A percentile compares a stretch with the other conserved stretches of the same genome.
Conservation (phyloP, 176 grass and related monocot genomes). For the Neostapfia colusana region DNA sequence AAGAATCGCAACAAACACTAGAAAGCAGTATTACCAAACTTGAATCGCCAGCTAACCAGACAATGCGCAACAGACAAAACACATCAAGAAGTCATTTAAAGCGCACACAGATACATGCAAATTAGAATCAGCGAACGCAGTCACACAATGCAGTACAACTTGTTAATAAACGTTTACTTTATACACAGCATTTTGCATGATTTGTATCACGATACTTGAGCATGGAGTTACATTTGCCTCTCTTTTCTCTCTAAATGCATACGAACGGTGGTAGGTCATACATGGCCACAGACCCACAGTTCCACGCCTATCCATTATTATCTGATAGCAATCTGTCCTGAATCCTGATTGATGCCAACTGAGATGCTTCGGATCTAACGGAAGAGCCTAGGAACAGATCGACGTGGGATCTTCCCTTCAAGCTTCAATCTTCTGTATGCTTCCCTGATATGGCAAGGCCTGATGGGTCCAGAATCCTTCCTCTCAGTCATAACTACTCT, state of each 20-base stretch:
- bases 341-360: not conserved
- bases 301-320: not conserved
- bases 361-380: slow-evolving; percentile 49
- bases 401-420: slow-evolving; percentile 69
- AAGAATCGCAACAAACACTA: not conserved
- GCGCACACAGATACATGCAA: not conserved
- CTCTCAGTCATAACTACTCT: slow-evolving; percentile 80
- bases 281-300: not conserved
- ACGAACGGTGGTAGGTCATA: not conserved
- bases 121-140: not conserved
- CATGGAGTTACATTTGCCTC: not conserved
- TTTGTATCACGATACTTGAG: not conserved
- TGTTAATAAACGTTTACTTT: not conserved
- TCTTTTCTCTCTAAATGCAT: not conserved
- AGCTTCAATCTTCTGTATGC: slow-evolving; percentile 85
- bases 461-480: slow-evolving; percentile 88
- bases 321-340: not conserved
- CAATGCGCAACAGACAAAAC: not conserved
- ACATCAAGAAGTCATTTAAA: not conserved
- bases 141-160: not conserved
- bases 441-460: slow-evolving; percentile 90
- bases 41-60: not conserved
- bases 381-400: slow-evolving; percentile 77
- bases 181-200: slow-evolving; percentile 4
- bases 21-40: not conserved